Evolutionary conservation across 768 basidiomycete genomes (phyloP), one percentile per base, ranked within the genome.

Genomic region (Lentinula sp.): DNA sequence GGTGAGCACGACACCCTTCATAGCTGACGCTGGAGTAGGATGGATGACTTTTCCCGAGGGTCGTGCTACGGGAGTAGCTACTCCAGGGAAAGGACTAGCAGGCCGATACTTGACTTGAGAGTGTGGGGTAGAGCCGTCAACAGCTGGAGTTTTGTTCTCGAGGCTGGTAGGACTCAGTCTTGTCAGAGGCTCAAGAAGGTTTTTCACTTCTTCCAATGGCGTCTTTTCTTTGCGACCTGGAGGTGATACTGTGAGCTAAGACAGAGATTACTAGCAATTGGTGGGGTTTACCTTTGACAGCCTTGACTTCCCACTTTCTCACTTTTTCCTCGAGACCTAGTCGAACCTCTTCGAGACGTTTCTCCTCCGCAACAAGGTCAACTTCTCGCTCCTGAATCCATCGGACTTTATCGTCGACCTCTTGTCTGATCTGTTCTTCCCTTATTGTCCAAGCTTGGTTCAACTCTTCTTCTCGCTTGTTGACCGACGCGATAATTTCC

Each of bases 1-100:
- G 0, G 92, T 92, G 40, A 93, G 77, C 34, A 94, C 79, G 42
- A 94, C 88, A 2, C 92, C 86, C 68, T 87, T 87, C 86, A 88
- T 88, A 1, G 86, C 86, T 3, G 82, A 84, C 9, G 60, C 56
- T 2, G 76, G 77, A 35, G 76, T 69, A 23, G 65, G 70, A 10
- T 77, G 76, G 32, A 69, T 63, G 28, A 15, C 4, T 1, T 56
- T 65, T 57, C 43, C 28, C 11, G n/a, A 10, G 68, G 69, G 10
- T 70, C 65, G 5, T 82, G 79, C 32, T 70, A 75, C 13, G 80
- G 71, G 87, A 2, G 88, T 88, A 50, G 81, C 79, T 60, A 85
- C 75, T 9, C 72, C 67, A 43, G 68, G 73, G 61, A 71, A 64
- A 16, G 50, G 63, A 52, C 45, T 55, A 39, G 55, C 62, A 40